Conservation (phyloP, 208 protist genomes). For the Naegleria gruberi region DNA sequence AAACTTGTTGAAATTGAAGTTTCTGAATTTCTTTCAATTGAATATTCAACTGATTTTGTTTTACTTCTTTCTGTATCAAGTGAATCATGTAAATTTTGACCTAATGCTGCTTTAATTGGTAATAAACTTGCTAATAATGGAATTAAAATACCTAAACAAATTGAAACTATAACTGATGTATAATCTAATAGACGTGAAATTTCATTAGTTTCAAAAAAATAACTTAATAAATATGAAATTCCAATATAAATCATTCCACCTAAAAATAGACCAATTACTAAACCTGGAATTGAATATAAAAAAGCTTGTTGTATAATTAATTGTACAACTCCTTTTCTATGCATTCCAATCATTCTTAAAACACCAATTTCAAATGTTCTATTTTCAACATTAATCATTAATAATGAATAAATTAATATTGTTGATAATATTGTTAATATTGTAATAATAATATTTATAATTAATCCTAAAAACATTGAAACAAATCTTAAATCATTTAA, state of each 20-base stretch:
- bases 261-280: constrained; percentile 56
- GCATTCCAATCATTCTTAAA: constrained; percentile 71
- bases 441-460: constrained; percentile 70
- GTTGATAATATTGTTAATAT: constrained; percentile 66
- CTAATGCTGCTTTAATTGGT: constrained; percentile 64
- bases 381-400: constrained; percentile 77
- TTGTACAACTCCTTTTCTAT: constrained; percentile 39
- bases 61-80: constrained; percentile 63
- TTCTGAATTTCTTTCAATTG: constrained; percentile 45
- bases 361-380: constrained; percentile 82
- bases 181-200: constrained; percentile 41
- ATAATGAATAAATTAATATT: constrained; percentile 81
- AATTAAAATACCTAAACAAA: constrained; percentile 55
- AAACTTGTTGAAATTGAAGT: neutral
- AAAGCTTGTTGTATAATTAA: constrained; percentile 57
- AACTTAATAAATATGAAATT: constrained; percentile 40
- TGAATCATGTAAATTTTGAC: constrained; percentile 60
- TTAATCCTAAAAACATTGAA: constrained; percentile 70
- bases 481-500: constrained; percentile 61
- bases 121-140: constrained; percentile 66
- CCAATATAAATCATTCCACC: constrained; percentile 52
- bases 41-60: constrained; percentile 56
- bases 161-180: constrained; percentile 52
- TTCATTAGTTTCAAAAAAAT: constrained; percentile 35
- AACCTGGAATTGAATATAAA: constrained; percentile 65